Conservation (phyloP, 441 rosid genomes). For the Syzygium malaccense region DNA sequence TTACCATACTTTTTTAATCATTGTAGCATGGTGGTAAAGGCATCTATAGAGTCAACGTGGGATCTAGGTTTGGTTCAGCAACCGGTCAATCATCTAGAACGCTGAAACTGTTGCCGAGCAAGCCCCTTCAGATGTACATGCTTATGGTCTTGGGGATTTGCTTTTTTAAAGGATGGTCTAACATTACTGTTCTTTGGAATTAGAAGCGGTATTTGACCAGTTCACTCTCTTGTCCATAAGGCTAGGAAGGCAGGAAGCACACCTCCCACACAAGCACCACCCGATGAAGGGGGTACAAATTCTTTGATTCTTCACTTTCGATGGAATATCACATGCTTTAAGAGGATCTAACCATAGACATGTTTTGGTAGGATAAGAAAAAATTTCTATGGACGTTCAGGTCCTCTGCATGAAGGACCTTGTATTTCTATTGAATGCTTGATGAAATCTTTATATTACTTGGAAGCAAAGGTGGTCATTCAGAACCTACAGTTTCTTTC, state of each 20-base stretch:
- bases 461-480: not conserved
- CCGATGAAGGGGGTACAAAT: not conserved
- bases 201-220: not conserved
- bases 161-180: not conserved
- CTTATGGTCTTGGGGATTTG: not conserved
- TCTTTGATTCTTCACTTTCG: not conserved
- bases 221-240: not conserved
- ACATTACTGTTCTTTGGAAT: not conserved
- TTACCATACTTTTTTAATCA: not conserved
- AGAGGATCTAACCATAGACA: not conserved
- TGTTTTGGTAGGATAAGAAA: not conserved
- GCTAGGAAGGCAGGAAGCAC: not conserved
- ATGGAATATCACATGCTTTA: not conserved
- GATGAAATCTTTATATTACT: not conserved
- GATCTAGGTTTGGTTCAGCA: not conserved
- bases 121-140: not conserved
- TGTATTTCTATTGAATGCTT: not conserved
- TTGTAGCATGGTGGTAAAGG: not conserved
- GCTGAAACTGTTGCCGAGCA: not conserved
- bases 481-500: not conserved
- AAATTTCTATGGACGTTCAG: not conserved
- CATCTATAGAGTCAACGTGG: not conserved
- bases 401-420: not conserved
- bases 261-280: not conserved
- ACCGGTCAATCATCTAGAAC: not conserved